Evolutionary conservation across 495 filamentous ascomycete species (phyloP).

Genomic region (Aspergillus sclerotioniger): DNA sequence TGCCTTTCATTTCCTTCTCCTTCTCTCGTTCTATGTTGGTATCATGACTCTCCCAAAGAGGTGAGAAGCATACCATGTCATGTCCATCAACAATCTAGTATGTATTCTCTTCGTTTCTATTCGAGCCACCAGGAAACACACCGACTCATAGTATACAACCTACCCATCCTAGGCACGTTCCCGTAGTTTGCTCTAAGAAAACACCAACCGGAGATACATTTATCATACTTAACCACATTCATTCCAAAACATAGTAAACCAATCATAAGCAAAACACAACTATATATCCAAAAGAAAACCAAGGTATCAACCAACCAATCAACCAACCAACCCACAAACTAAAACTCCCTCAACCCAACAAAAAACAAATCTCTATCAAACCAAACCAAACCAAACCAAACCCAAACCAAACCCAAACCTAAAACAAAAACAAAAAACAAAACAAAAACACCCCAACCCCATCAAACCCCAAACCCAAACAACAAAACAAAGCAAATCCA

Average conservation of each 20-base stretch:
- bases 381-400: background rate
- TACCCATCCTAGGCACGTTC: too few relatives aligned
- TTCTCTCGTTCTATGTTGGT: too few relatives aligned
- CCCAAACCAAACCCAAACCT: background rate
- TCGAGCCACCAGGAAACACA: too few relatives aligned
- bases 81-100: too few relatives aligned
- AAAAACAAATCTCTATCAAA: background rate
- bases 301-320: conserved; percentile 11
- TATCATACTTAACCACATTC: background rate
- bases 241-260: background rate
- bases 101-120: too few relatives aligned
- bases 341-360: background rate
- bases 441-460: background rate
- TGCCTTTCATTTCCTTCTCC: too few relatives aligned
- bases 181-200: too few relatives aligned
- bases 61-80: too few relatives aligned
- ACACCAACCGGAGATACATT: background rate
- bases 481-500: conserved; percentile 6
- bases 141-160: too few relatives aligned
- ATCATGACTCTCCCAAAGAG: too few relatives aligned
- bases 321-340: conserved; percentile 3
- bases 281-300: background rate
- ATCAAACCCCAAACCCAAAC: conserved; percentile 7
- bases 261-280: background rate
- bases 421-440: background rate